These are phyloP conservation scores for Pterocarpus santalinus DNA, from an alignment of 306 rosid genomes.

Conservation along the genomic window DNA sequence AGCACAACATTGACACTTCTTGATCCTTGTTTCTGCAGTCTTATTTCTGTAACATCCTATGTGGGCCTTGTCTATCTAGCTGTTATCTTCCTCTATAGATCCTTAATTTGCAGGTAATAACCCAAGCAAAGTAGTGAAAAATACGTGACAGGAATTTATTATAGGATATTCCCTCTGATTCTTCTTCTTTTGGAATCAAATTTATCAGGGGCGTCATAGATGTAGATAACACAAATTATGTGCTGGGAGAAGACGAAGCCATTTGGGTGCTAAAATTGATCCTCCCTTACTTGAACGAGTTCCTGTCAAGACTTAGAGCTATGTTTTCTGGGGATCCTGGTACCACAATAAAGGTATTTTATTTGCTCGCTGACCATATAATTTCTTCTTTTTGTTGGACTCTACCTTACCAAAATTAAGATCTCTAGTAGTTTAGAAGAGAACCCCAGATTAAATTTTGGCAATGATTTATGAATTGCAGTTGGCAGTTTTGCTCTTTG, in stretches of 20 bases:
- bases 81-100: slow-evolving; percentile 74
- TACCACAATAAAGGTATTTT: slow-evolving; percentile 76
- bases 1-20: slow-evolving; percentile 40
- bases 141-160: background rate
- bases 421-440: background rate
- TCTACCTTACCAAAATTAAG: background rate
- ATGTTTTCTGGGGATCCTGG: slow-evolving; percentile 87
- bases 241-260: slow-evolving; percentile 82
- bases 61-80: slow-evolving; percentile 76
- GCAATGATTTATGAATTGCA: slow-evolving; percentile 47
- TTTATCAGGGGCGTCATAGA: slow-evolving; percentile 62
- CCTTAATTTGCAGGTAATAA: slow-evolving; percentile 72
- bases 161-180: slow-evolving; percentile 15
- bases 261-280: slow-evolving; percentile 66
- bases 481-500: slow-evolving; percentile 80
- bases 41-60: slow-evolving; percentile 71
- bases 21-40: slow-evolving; percentile 56
- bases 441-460: background rate
- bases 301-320: slow-evolving; percentile 67
- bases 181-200: slow-evolving; percentile 36
- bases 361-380: background rate
- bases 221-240: slow-evolving; percentile 55
- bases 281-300: slow-evolving; percentile 81
- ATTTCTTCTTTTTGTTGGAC: background rate
- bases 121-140: background rate